Percentiles rank a stretch among this genome's conserved stretches.
phyloP scores from a whole-genome alignment of 140 eudicot genomes.

The Artemisia princeps region DNA sequence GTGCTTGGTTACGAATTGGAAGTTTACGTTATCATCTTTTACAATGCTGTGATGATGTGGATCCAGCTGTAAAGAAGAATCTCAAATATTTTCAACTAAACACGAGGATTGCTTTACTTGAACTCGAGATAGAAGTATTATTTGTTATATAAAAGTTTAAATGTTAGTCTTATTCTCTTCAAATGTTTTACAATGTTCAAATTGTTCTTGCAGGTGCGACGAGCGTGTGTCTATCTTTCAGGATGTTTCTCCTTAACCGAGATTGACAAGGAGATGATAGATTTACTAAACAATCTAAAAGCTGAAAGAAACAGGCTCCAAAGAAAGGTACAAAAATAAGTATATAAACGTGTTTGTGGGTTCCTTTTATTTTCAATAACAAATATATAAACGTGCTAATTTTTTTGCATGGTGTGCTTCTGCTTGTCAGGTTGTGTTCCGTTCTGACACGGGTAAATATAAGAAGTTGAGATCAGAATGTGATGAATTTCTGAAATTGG shows the following conservation, averaged over 20 bases:
- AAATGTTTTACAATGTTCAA: conserved; percentile 16
- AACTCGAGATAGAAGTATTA: conserved; percentile 67
- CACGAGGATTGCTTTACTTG: conserved; percentile 61
- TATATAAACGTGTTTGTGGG: not conserved
- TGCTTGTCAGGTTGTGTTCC: conserved; percentile 53
- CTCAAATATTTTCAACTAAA: conserved; percentile 46
- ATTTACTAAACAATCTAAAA: conserved; percentile 40
- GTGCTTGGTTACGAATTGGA: conserved; percentile 72
- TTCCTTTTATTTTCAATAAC: not conserved
- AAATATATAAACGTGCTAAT: not conserved
- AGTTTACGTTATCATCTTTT: conserved; percentile 69
- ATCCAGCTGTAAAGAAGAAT: conserved; percentile 71
- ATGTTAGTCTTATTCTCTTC: not conserved
- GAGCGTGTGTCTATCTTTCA: conserved; percentile 50
- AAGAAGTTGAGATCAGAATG: conserved; percentile 58
- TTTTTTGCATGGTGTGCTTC: conserved; percentile 10
- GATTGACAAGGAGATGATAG: conserved; percentile 32
- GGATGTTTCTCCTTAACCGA: conserved; percentile 46
- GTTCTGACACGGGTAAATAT: conserved; percentile 58
- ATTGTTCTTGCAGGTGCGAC: conserved; percentile 45
- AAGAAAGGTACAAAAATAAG: conserved; percentile 34
- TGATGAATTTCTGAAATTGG: conserved; percentile 45
- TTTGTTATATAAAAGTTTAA: not conserved
- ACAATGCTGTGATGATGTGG: conserved; percentile 68
- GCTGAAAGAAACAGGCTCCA: conserved; percentile 49